phyloP scores from a whole-genome alignment of 345 rosid species.

The Litchi chinensis region DNA sequence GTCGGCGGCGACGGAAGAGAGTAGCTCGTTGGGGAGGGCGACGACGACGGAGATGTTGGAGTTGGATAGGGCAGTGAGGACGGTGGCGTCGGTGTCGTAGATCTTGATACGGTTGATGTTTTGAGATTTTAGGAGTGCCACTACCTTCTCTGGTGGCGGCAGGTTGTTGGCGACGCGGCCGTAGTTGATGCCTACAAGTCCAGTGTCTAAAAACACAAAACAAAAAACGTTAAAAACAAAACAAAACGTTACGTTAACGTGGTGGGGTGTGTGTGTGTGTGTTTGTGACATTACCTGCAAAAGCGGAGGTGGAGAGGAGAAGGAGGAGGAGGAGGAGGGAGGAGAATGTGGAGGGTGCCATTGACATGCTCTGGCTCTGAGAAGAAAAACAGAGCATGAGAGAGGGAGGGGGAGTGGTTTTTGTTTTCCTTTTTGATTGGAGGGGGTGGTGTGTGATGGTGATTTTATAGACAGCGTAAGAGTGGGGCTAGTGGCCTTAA shows the following conservation, averaged over 20 bases:
- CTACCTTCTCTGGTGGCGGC: conserved; percentile 72
- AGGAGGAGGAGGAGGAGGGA: conserved; percentile 40
- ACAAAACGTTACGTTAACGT: neutral
- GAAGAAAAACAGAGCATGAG: conserved; percentile 8
- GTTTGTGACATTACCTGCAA: conserved; percentile 36
- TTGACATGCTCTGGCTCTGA: conserved; percentile 27
- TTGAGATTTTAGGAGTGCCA: conserved; percentile 60
- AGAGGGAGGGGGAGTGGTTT: conserved; percentile 7
- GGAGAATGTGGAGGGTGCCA: conserved; percentile 25
- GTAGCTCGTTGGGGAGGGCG: conserved; percentile 79
- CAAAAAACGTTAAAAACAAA: neutral
- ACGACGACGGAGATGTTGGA: conserved; percentile 70
- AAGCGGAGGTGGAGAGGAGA: conserved; percentile 27
- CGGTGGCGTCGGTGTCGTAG: conserved; percentile 72
- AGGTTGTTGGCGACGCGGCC: conserved; percentile 79
- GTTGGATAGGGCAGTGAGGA: conserved; percentile 63
- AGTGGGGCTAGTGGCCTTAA: conserved; percentile 30
- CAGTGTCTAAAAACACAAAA: conserved; percentile 41
- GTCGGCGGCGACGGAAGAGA: conserved; percentile 63
- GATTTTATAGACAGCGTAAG: conserved; percentile 25
- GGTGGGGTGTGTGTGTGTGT: too few relatives aligned
- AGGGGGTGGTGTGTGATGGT: neutral
- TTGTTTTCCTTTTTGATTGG: neutral
- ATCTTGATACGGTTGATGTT: conserved; percentile 65
- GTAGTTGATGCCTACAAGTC: conserved; percentile 76